These are phyloP conservation scores for Candida maltosa DNA, from an alignment of 805 yeast species.

Conservation along the genomic window DNA sequence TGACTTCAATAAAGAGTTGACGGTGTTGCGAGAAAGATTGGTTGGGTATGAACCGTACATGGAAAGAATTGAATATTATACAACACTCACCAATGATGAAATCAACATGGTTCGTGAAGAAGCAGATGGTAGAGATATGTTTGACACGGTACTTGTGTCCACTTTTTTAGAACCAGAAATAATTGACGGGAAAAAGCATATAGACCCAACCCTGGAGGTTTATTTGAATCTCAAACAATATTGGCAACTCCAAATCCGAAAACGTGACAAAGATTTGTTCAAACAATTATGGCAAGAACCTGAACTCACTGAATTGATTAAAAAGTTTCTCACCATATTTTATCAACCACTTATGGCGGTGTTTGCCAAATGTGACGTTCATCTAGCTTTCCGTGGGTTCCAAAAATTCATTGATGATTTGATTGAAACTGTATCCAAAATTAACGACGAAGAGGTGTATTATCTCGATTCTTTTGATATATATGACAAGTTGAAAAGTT, in stretches of 20 bases:
- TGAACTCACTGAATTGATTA: constrained; percentile 69
- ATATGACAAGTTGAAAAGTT: constrained; percentile 60
- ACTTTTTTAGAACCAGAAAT: constrained; percentile 16
- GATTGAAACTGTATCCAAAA: constrained; percentile 59
- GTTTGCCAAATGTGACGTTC: constrained; percentile 35
- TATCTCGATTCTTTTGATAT: constrained; percentile 51
- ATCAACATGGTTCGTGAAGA: constrained; percentile 12
- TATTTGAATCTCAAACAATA: constrained; percentile 58
- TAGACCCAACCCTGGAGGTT: constrained; percentile 25
- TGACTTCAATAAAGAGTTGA: constrained; percentile 54
- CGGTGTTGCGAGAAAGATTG: constrained; percentile 41
- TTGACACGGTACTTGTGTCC: constrained; percentile 21
- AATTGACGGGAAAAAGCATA: constrained; percentile 7
- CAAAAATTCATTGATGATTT: constrained; percentile 47
- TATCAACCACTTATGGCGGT: constrained; percentile 40
- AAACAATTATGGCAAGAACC: constrained; percentile 84
- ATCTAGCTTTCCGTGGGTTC: constrained; percentile 33
- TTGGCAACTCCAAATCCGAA: constrained; percentile 61
- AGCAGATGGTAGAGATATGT: constrained; percentile 24
- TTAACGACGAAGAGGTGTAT: constrained; percentile 55
- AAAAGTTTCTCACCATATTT: constrained; percentile 56
- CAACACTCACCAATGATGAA: constrained; percentile 14
- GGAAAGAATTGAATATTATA: constrained; percentile 23
- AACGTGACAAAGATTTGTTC: constrained; percentile 71
- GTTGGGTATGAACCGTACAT: constrained; percentile 21